Conservation (phyloP, 441 rosid species). For the Theobroma grandiflorum region DNA sequence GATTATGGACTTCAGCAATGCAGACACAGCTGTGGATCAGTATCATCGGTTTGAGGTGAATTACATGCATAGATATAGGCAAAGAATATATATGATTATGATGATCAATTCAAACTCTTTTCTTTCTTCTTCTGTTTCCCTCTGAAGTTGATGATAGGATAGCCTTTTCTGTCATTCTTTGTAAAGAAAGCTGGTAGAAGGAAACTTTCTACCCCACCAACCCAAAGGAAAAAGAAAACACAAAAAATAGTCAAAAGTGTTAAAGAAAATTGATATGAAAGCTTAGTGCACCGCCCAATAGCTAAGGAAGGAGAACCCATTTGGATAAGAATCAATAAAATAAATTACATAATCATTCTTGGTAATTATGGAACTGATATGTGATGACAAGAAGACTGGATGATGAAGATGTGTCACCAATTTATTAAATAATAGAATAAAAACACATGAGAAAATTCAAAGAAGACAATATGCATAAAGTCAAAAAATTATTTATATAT, state of each 20-base stretch:
- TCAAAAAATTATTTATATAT: not conserved
- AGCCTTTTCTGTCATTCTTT: not conserved
- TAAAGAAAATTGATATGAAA: not conserved
- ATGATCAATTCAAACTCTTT: not conserved
- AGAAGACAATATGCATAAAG: not conserved
- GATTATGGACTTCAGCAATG: slow-evolving; percentile 96
- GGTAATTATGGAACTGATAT: not conserved
- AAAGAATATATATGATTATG: not conserved
- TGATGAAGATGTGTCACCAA: not conserved
- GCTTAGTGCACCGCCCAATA: slow-evolving; percentile 18
- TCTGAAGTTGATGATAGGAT: not conserved
- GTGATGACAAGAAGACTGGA: not conserved
- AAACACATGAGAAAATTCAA: not conserved
- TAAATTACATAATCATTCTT: not conserved
- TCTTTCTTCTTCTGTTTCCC: not conserved
- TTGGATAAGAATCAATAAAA: slow-evolving; percentile 28
- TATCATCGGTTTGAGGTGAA: slow-evolving; percentile 80
- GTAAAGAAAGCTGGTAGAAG: not conserved
- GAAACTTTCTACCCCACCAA: slow-evolving; percentile 19
- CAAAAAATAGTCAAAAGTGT: not conserved
- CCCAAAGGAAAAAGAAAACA: not conserved
- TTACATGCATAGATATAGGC: not conserved
- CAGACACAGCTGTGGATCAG: slow-evolving; percentile 89
- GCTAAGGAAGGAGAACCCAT: slow-evolving; percentile 5
- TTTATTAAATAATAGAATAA: slow-evolving; percentile 10